phyloP scores from a whole-genome alignment of 768 basidiomycete species.

The Lentinula aciculospora region DNA sequence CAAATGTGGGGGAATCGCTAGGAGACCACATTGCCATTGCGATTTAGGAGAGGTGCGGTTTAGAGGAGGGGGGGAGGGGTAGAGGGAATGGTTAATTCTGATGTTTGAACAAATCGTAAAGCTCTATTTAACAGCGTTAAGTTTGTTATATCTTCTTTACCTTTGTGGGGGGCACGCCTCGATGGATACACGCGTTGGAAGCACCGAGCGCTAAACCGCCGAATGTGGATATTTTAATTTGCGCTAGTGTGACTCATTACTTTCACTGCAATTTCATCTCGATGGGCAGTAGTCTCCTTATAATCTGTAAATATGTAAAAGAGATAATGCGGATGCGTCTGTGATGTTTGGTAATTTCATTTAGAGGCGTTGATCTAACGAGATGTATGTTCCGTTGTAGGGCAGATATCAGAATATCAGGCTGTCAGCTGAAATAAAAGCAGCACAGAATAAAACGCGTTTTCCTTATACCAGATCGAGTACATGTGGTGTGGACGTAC shows the following conservation, averaged over 20 bases:
- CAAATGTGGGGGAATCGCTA: not conserved
- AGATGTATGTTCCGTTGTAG: too few species aligned
- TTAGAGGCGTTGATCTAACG: too few species aligned
- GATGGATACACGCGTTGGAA: not conserved
- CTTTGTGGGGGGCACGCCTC: slow-evolving; percentile 1
- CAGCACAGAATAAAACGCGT: not conserved
- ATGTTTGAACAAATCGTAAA: not conserved
- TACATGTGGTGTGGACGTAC: too few species aligned
- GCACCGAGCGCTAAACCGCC: not conserved
- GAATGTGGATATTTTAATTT: not conserved
- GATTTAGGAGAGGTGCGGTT: too few species aligned
- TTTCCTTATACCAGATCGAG: not conserved
- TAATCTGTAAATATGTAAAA: too few species aligned
- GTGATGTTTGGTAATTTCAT: too few species aligned
- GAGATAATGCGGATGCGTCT: too few species aligned
- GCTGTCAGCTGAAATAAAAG: too few species aligned
- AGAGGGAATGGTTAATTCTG: not conserved
- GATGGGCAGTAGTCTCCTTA: too few species aligned
- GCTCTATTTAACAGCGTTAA: not conserved
- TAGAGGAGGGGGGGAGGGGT: too few species aligned
- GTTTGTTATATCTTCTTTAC: not conserved
- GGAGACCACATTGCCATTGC: not conserved
- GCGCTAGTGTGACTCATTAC: not conserved
- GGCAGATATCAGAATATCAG: too few species aligned
- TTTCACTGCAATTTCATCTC: too few species aligned